These are phyloP conservation scores for Calycina marina DNA, from an alignment of 2,329 filamentous ascomycete species.

Conservation along the genomic window DNA sequence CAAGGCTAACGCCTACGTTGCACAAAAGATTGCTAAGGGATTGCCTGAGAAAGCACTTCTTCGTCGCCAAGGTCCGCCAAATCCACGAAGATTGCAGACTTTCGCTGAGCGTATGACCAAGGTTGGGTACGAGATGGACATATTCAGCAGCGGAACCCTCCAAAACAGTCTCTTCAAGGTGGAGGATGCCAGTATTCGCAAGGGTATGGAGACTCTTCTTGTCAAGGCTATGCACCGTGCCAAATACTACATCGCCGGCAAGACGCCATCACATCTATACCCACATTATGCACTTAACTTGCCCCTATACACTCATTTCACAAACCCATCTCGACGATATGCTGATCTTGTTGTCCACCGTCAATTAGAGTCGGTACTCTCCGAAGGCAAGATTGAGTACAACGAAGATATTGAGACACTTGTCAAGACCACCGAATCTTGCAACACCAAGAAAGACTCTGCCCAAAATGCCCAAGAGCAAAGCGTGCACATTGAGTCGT, in stretches of 20 bases:
- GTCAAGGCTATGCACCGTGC: conserved; percentile 93
- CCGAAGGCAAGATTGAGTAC: conserved; percentile 70
- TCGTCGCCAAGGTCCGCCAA: conserved; percentile 73
- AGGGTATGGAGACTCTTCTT: conserved; percentile 94
- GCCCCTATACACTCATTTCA: conserved; percentile 94
- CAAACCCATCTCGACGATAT: conserved; percentile 85
- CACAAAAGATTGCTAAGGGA: conserved; percentile 63
- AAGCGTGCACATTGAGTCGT: conserved; percentile 96
- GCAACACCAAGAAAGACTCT: conserved; percentile 98
- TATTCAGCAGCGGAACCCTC: conserved; percentile 73
- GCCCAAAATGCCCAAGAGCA: conserved; percentile 96
- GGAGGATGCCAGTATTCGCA: conserved; percentile 74
- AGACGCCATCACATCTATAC: conserved; percentile 61
- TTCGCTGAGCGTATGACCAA: conserved; percentile 89
- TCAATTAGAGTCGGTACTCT: conserved; percentile 77
- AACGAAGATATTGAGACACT: conserved; percentile 77
- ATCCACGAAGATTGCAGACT: conserved; percentile 73
- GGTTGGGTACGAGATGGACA: conserved; percentile 80
- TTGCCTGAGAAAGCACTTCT: conserved; percentile 88
- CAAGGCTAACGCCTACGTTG: conserved; percentile 82
- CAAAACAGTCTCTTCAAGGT: conserved; percentile 94
- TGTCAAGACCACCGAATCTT: conserved; percentile 83
- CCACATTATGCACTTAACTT: conserved; percentile 87
- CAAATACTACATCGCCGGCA: conserved; percentile 83
- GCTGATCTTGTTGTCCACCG: conserved; percentile 92